Conservation (phyloP, 495 filamentous ascomycete species). For the Chlorociboria aeruginascens region DNA sequence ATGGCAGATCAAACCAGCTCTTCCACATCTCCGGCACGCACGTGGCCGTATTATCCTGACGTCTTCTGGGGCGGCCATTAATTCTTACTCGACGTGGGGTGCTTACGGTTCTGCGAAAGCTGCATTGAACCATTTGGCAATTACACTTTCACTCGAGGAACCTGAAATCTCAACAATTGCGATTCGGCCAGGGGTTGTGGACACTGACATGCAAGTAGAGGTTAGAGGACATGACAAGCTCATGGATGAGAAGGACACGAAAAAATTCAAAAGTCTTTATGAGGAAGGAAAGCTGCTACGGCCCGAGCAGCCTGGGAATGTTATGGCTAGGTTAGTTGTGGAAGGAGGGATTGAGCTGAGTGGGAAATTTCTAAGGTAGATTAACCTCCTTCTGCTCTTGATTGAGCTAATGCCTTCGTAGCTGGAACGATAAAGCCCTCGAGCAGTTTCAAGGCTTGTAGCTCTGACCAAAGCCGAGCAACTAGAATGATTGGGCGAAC, state of each 20-base stretch:
- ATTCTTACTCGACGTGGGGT: slow-evolving; percentile 62
- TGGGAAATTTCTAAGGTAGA: slow-evolving; percentile 62
- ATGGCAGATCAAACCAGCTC: slow-evolving; percentile 54
- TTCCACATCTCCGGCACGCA: slow-evolving; percentile 57
- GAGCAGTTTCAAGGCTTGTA: slow-evolving; percentile 43
- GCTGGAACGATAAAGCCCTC: slow-evolving; percentile 61
- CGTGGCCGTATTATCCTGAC: slow-evolving; percentile 62
- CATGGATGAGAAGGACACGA: slow-evolving; percentile 53
- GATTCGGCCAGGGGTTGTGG: slow-evolving; percentile 73
- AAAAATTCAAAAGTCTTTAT: slow-evolving; percentile 59
- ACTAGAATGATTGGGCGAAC: slow-evolving; percentile 28
- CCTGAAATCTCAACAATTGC: slow-evolving; percentile 56
- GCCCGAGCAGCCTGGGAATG: slow-evolving; percentile 74
- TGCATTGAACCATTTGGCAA: slow-evolving; percentile 69
- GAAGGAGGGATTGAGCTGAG: slow-evolving; percentile 49
- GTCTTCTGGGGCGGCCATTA: slow-evolving; percentile 61
- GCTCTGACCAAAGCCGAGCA: not conserved
- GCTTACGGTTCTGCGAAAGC: slow-evolving; percentile 81
- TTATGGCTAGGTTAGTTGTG: slow-evolving; percentile 66
- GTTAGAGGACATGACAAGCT: slow-evolving; percentile 56
- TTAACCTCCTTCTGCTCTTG: not conserved
- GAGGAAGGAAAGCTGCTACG: slow-evolving; percentile 55
- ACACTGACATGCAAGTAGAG: slow-evolving; percentile 87
- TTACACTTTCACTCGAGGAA: slow-evolving; percentile 68
- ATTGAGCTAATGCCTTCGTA: slow-evolving; percentile 33